These are phyloP conservation scores for Scheffersomyces insectosa DNA, from an alignment of 1,139 yeast genomes.

Conservation along the genomic window DNA sequence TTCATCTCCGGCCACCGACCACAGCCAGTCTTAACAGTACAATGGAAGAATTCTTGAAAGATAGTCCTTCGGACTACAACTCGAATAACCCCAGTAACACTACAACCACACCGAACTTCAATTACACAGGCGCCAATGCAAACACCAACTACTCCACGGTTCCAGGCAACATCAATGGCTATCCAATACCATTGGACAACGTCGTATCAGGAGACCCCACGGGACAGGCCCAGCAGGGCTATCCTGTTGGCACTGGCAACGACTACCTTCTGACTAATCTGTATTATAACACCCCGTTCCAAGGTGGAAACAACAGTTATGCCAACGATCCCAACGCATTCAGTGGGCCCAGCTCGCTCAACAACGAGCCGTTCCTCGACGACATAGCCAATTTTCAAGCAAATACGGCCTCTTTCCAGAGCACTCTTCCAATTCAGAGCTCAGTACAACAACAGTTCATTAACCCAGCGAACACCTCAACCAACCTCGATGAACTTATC, in stretches of 20 bases:
- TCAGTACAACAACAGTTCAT: constrained; percentile 9
- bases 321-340: constrained; percentile 5
- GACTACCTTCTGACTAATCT: neutral
- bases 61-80: constrained; percentile 34
- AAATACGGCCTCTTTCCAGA: neutral
- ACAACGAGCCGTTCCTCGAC: constrained; percentile 38
- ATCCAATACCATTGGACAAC: constrained; percentile 2
- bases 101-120: constrained; percentile 9
- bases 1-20: neutral
- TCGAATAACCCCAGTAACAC: constrained; percentile 7
- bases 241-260: neutral
- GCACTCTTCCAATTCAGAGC: constrained; percentile 2
- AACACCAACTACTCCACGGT: constrained; percentile 11
- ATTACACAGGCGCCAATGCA: constrained; percentile 6
- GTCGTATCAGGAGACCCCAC: constrained; percentile 4
- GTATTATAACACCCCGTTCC: constrained; percentile 1
- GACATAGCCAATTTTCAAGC: constrained; percentile 26
- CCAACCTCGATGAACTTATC: constrained; percentile 37
- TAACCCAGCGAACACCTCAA: constrained; percentile 16
- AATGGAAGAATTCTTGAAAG: constrained; percentile 42
- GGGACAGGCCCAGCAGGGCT: neutral
- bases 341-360: constrained; percentile 17
- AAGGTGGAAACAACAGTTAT: constrained; percentile 2
- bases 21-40: neutral
- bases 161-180: constrained; percentile 7